Evolutionary conservation across 306 rosid species (phyloP).

Genomic region (Quillaja saponaria): DNA sequence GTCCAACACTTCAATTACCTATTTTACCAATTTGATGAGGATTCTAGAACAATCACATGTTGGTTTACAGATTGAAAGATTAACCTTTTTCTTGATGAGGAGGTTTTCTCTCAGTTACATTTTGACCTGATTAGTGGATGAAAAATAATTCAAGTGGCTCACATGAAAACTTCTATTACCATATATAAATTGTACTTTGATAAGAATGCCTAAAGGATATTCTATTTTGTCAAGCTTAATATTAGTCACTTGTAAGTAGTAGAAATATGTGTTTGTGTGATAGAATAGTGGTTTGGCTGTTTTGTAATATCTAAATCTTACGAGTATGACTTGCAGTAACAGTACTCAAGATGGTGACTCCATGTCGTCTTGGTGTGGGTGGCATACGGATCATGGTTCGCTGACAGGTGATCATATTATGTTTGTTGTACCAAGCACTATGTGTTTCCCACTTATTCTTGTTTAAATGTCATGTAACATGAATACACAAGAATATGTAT

Average conservation of each 20-base stretch:
- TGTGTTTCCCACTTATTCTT: slow-evolving; percentile 2
- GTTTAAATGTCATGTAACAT: not conserved
- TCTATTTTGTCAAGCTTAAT: slow-evolving; percentile 19
- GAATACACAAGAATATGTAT: slow-evolving; percentile 7
- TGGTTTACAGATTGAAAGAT: not conserved
- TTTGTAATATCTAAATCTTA: too few species aligned
- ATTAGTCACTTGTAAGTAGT: slow-evolving; percentile 2
- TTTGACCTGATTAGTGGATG: not conserved
- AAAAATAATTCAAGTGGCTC: slow-evolving; percentile 4
- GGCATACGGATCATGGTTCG: slow-evolving; percentile 98
- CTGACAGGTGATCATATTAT: slow-evolving; percentile 68
- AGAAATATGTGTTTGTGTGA: too few species aligned
- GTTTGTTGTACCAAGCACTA: slow-evolving; percentile 6
- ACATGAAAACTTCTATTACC: slow-evolving; percentile 4
- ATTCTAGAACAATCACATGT: not conserved
- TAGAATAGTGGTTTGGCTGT: too few species aligned
- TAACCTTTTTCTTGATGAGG: not conserved
- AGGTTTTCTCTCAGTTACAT: slow-evolving; percentile 6
- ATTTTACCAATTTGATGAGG: slow-evolving; percentile 1
- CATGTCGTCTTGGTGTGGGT: slow-evolving; percentile 93
- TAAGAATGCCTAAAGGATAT: slow-evolving; percentile 4
- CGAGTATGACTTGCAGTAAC: slow-evolving; percentile 53
- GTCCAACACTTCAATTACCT: too few species aligned
- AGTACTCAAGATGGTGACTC: slow-evolving; percentile 46
- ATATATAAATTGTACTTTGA: not conserved